phyloP scores from a whole-genome alignment of 768 basidiomycete genomes.

The Neoboletus magnificus region DNA sequence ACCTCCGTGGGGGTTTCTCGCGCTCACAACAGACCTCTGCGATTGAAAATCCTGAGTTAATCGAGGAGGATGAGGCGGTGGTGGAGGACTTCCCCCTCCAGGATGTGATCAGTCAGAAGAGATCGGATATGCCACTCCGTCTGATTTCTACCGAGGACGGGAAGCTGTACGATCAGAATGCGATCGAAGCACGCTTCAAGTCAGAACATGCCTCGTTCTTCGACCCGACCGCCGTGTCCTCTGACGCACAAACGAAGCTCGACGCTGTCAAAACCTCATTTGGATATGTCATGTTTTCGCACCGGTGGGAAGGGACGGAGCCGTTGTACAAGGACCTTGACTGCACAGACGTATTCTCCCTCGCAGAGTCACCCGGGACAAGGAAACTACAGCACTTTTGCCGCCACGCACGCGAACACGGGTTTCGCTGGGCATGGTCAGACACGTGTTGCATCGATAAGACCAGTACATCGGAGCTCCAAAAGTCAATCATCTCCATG shows the following conservation, averaged over 20 bases:
- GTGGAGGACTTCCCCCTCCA: slow-evolving; percentile 4
- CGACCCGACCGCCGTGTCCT: slow-evolving; percentile 2
- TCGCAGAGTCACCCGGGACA: slow-evolving; percentile 8
- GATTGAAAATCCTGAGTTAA: background rate
- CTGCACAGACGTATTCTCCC: slow-evolving; percentile 13
- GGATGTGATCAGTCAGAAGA: slow-evolving; percentile 12
- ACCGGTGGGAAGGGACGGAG: slow-evolving; percentile 20
- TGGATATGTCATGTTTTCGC: slow-evolving; percentile 23
- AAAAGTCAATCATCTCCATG: slow-evolving; percentile 31
- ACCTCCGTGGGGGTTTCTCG: background rate
- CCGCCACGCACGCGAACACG: slow-evolving; percentile 14
- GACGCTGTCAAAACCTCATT: slow-evolving; percentile 14
- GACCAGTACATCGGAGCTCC: slow-evolving; percentile 25
- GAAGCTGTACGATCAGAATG: slow-evolving; percentile 19
- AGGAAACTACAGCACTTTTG: slow-evolving; percentile 21
- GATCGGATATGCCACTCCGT: slow-evolving; percentile 22
- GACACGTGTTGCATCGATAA: slow-evolving; percentile 32
- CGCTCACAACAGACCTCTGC: background rate
- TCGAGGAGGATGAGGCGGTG: background rate
- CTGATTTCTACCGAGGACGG: slow-evolving; percentile 25
- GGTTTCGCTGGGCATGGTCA: slow-evolving; percentile 27
- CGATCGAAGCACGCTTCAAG: slow-evolving; percentile 14
- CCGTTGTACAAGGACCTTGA: slow-evolving; percentile 18
- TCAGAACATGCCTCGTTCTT: slow-evolving; percentile 12
- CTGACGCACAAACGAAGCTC: background rate